Base-by-base conservation (phyloP, 345 rosid genomes). In the Pistacia vera region DNA sequence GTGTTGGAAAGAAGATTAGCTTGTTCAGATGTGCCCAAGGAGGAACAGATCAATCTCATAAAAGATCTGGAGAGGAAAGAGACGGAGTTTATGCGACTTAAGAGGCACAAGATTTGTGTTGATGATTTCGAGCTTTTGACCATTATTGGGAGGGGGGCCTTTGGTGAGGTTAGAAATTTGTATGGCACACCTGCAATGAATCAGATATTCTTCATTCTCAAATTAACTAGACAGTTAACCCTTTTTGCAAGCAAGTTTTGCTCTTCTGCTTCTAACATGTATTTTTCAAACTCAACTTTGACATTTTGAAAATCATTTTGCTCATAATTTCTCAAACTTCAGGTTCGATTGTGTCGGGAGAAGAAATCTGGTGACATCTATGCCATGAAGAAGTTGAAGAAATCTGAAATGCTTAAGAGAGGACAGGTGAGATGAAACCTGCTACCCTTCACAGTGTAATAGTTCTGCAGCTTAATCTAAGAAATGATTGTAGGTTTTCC, bases 331-430 rank as follows among this genome's bases (percentile, higher is more conserved):
- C 73, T 73, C 66, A 36, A 78, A 63, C 72, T 75, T 69, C 88
- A 93, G 99, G 99, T 95, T 81, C 93, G 89, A 51, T 67, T 95
- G 78, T 92, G 97, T 72, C 88, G 92, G 59, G 98, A 95, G 92
- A 95, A 88, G 87, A 95, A 95, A 81, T 95, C 99, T 77, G 98
- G 96, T 77, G 88, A 90, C 75, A 95, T 95, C 62, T 95, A 90
- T 87, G 99, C 99, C 65, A 95, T 95, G 99, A 95, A 95, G 88
- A 95, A 95, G 84, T 86, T 95, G 88, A 91, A 95, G 93, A 95
- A 95, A 87, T 91, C 98, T 70, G 98, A 95, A 87, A 95, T 95
- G 98, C 87, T 95, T 75, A 91, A 79, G 86, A 86, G 93, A 82
- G 98, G 98, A 78, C 98, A 95, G 95, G 98, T 95, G 84, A 85